Conservation (phyloP, 139 green algal species). For the Gonium pectorale region DNA sequence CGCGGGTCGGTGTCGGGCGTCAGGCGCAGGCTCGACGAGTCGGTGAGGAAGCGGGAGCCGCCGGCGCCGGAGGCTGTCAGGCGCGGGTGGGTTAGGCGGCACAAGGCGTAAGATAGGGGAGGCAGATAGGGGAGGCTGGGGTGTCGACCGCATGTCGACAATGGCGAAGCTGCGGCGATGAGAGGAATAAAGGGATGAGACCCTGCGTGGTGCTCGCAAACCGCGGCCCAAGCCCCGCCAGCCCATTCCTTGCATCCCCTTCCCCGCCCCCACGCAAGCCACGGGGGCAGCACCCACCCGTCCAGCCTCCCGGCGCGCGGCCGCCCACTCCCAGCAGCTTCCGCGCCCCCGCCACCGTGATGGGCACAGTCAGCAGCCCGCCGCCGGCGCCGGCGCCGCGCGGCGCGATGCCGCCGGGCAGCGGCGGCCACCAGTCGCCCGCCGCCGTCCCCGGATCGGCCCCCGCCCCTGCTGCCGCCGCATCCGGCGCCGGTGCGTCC, state of each 20-base stretch:
- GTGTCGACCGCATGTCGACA: neutral
- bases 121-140: neutral
- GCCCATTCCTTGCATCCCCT: neutral
- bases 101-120: neutral
- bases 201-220: no score
- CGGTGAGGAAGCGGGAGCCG: neutral
- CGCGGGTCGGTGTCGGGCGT: neutral
- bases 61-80: neutral
- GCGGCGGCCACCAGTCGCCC: neutral
- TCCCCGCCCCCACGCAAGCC: neutral
- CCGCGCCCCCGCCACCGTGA: neutral
- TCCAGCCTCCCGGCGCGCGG: neutral
- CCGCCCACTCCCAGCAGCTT: slow-evolving; percentile 30
- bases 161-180: neutral
- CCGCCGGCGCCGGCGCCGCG: neutral
- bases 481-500: neutral
- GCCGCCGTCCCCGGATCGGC: neutral
- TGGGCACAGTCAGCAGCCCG: neutral
- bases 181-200: neutral
- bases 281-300: neutral
- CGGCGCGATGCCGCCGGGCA: slow-evolving; percentile 22
- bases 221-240: neutral
- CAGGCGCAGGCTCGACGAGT: neutral
- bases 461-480: neutral
- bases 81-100: neutral